These are phyloP conservation scores for Flaveria sonorensis DNA, from an alignment of 129 eudicot genomes.

Conservation along the genomic window DNA sequence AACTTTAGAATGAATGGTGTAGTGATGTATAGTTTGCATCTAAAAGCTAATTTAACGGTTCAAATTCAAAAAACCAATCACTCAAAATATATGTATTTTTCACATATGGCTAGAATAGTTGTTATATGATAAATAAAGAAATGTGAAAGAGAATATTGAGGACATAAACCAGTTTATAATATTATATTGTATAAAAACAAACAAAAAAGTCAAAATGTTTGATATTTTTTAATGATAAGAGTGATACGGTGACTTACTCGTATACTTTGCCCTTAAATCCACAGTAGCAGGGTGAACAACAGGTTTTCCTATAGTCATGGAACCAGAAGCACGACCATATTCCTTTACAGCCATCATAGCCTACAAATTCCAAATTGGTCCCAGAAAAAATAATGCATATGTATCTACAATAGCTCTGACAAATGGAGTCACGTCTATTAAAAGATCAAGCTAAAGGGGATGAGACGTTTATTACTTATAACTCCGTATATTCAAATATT, in stretches of 20 bases:
- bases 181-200: too few relatives aligned
- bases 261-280: slow-evolving; percentile 91
- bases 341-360: slow-evolving; percentile 96
- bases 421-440: slow-evolving; percentile 5
- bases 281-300: slow-evolving; percentile 85
- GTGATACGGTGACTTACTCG: slow-evolving; percentile 51
- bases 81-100: not conserved
- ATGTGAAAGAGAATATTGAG: too few relatives aligned
- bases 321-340: slow-evolving; percentile 80
- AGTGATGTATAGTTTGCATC: not conserved
- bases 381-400: slow-evolving; percentile 1
- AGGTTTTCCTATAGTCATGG: slow-evolving; percentile 71
- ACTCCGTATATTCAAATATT: not conserved
- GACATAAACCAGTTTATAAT: too few relatives aligned
- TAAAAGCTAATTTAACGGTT: not conserved
- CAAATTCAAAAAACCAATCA: not conserved
- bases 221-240: too few relatives aligned
- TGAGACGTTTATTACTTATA: not conserved
- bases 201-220: too few relatives aligned
- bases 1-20: not conserved
- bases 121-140: too few relatives aligned
- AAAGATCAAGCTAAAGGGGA: not conserved
- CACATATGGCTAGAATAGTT: not conserved
- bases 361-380: slow-evolving; percentile 36
- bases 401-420: not conserved